A percentile compares a stretch with the other conserved stretches of the same genome.
Evolutionary conservation across 257 asterid genomes (phyloP).

Genomic region (Solanum bulbocastanum): DNA sequence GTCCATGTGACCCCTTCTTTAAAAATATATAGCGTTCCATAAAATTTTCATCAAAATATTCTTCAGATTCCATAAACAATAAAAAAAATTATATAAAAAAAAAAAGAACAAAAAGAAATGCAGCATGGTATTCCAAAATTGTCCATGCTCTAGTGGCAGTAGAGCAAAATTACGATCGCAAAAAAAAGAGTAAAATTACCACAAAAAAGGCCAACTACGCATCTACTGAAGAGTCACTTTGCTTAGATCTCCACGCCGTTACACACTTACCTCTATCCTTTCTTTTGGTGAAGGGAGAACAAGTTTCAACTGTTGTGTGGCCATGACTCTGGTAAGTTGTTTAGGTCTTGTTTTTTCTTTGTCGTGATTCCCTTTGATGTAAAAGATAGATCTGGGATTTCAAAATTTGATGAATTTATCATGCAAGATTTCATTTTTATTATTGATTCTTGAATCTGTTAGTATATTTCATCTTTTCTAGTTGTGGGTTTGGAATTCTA

Average conservation of each 20-base stretch:
- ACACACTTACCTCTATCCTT: neutral
- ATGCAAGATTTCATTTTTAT: neutral
- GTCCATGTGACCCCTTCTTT: neutral
- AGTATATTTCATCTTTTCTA: neutral
- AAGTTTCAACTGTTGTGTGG: neutral
- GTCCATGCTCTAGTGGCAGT: neutral
- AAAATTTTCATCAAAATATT: neutral
- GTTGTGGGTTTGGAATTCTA: neutral
- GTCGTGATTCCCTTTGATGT: neutral
- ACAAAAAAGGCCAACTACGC: too few species aligned
- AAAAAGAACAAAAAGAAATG: neutral
- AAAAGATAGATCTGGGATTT: too few species aligned
- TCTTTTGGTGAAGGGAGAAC: neutral
- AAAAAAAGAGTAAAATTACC: too few species aligned
- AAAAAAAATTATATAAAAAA: too few species aligned
- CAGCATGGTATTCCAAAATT: neutral
- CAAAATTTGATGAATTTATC: neutral
- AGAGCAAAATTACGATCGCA: neutral
- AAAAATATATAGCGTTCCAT: neutral
- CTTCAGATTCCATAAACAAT: neutral
- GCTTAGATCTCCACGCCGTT: neutral
- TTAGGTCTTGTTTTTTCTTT: too few species aligned
- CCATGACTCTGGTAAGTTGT: neutral
- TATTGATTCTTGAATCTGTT: neutral
- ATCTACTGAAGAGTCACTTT: too few species aligned